Evolutionary conservation across 148 eudicot species (phyloP).

Genomic region (Amaranthus hypochondriacus): DNA sequence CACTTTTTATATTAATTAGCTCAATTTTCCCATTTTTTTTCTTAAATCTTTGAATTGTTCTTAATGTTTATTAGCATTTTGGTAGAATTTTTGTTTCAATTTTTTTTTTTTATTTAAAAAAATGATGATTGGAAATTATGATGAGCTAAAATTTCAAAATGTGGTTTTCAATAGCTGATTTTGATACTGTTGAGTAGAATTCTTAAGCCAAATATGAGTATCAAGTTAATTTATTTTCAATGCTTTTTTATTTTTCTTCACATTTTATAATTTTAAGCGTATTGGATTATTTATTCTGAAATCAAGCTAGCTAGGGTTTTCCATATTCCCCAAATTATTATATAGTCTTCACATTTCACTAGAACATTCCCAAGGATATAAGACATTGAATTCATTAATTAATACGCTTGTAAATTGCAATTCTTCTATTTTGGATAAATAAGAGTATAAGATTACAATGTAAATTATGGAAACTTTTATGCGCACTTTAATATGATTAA

Average conservation of each 20-base stretch:
- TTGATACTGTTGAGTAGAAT: constrained; percentile 6
- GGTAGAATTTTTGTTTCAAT: background rate
- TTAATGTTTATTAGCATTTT: background rate
- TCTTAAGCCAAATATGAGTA: background rate
- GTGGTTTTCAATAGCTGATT: background rate
- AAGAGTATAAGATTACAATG: too few species aligned
- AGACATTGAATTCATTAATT: background rate
- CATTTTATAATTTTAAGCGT: background rate
- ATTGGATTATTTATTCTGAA: background rate
- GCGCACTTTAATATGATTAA: too few species aligned
- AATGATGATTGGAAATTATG: background rate
- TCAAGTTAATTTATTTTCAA: background rate
- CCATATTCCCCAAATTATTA: constrained; percentile 1
- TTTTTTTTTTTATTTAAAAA: background rate
- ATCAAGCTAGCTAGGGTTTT: constrained; percentile 37
- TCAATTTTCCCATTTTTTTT: background rate
- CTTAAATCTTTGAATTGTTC: background rate
- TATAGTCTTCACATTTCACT: background rate
- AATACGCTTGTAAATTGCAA: too few species aligned
- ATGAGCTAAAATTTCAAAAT: background rate
- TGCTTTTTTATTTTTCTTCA: background rate
- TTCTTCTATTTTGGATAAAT: background rate
- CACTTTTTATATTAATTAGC: background rate
- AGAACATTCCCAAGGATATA: background rate
- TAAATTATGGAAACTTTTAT: too few species aligned